These are phyloP conservation scores for Solanum chacoense DNA, from an alignment of 305 asterid species.

Conservation along the genomic window DNA sequence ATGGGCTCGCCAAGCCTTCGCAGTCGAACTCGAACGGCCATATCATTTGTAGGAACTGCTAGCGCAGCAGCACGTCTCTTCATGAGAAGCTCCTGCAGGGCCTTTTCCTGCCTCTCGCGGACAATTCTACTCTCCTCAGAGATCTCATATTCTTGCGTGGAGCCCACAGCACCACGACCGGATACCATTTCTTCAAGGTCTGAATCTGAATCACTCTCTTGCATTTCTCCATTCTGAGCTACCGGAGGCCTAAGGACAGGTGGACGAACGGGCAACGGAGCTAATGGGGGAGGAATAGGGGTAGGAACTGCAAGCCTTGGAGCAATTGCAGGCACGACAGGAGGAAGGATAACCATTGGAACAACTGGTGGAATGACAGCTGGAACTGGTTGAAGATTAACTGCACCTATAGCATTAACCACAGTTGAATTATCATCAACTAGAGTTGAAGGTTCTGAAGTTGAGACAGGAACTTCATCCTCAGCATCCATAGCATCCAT, in stretches of 20 bases:
- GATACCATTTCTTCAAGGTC: constrained; percentile 37
- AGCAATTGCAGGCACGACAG: constrained; percentile 36
- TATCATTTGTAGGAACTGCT: constrained; percentile 88
- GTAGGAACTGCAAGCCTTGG: constrained; percentile 34
- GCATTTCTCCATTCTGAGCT: constrained; percentile 43
- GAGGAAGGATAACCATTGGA: constrained; percentile 6
- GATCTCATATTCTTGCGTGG: constrained; percentile 49
- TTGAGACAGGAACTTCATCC: constrained; percentile 28
- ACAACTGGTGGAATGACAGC: constrained; percentile 13
- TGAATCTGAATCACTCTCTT: constrained; percentile 43
- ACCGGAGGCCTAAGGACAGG: constrained; percentile 35
- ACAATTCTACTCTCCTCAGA: constrained; percentile 59
- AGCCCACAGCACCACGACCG: constrained; percentile 8
- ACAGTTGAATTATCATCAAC: constrained; percentile 25
- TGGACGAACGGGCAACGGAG: constrained; percentile 55
- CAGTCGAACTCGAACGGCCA: constrained; percentile 68
- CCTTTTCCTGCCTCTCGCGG: constrained; percentile 75
- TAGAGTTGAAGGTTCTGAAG: constrained; percentile 24
- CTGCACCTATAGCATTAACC: constrained; percentile 31
- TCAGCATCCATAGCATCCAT: constrained; percentile 66
- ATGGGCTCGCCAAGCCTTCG: constrained; percentile 86
- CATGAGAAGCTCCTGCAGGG: constrained; percentile 70
- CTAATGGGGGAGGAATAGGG: constrained; percentile 48
- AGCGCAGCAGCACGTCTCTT: constrained; percentile 90
- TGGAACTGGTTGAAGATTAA: constrained; percentile 24